Evolutionary conservation across 176 grass and related monocot species (phyloP), one percentile per base, ranked within the genome.

Genomic region (Aegilops longissima): DNA sequence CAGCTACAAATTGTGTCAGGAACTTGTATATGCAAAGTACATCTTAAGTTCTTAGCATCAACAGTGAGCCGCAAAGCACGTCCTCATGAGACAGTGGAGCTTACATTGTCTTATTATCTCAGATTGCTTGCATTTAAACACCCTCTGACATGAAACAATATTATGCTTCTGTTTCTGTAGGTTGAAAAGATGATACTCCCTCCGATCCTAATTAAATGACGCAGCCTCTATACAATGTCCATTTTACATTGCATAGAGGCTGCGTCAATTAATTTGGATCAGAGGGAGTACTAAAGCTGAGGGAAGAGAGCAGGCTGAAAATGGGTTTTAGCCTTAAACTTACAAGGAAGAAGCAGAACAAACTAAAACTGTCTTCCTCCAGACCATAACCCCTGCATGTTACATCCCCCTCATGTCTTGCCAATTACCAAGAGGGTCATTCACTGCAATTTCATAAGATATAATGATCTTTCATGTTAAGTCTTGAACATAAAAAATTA

Each of bases 161-260:
- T 25, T 25, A 14, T 45, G 12, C 70, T 76, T 58, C 61, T 56
- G 30, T 79, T 94, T 85, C 44, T 66, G 61, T 83, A 99, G 97
- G 92, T 94, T 94, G 90, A 94, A 86, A 96, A 90, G 66, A 99
- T 90, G 78, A 91, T 99, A 79, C 72, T 38, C 36, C 36, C 36
- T 38, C 36, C 36, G 6, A 38, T 38, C 36, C 36, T 8, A 38
- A 38, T 38, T 38, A 38, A 38, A 38, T 8, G 36, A 38, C 1
- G 1, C 36, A 38, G 7, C 7, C 36, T 38, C 36, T 38, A 38
- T 38, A 38, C 36, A 38, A 38, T 38, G 36, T 38, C 36, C 36
- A 38, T 38, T 38, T 38, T 38, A 38, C 36, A 38, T 38, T 38
- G 36, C 7, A 38, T 38, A 38, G 36, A 38, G 36, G 36, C 36